A percentile compares a stretch with the other conserved stretches of the same genome.
These are phyloP conservation scores for Podospora australis DNA, from an alignment of 495 filamentous ascomycete genomes.

Conservation along the genomic window DNA sequence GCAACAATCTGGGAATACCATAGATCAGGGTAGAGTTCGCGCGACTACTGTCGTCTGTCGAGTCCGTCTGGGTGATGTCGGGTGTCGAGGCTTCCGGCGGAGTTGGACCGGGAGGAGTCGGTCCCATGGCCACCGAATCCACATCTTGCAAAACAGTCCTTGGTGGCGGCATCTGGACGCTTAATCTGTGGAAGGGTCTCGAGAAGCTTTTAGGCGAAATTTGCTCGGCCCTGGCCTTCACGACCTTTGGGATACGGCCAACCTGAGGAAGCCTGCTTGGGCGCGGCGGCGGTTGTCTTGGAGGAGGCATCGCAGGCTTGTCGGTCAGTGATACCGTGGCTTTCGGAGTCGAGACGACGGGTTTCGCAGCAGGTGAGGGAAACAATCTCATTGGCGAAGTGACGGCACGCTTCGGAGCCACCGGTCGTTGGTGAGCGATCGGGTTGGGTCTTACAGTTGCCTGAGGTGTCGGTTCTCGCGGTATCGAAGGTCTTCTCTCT, in stretches of 20 bases:
- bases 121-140: slow-evolving; percentile 42
- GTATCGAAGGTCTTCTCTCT: slow-evolving; percentile 7
- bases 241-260: slow-evolving; percentile 83
- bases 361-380: background rate
- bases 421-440: too few relatives aligned
- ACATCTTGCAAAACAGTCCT: slow-evolving; percentile 22
- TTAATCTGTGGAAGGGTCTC: slow-evolving; percentile 49
- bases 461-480: background rate
- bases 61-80: slow-evolving; percentile 24
- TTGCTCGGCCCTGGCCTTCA: slow-evolving; percentile 65
- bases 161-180: slow-evolving; percentile 18
- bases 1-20: slow-evolving; percentile 13
- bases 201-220: slow-evolving; percentile 80
- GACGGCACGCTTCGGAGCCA: background rate
- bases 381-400: background rate
- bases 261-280: slow-evolving; percentile 63
- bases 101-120: slow-evolving; percentile 41
- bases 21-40: slow-evolving; percentile 20
- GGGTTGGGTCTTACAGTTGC: background rate
- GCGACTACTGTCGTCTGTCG: slow-evolving; percentile 11
- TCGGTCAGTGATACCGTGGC: background rate
- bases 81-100: slow-evolving; percentile 36
- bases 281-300: slow-evolving; percentile 17
- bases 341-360: background rate
- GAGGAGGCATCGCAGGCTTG: background rate